A percentile compares a stretch with the other conserved stretches of the same genome.
Conservation (phyloP, 108 stramenopile genomes). For the Chaetoceros muelleri region DNA sequence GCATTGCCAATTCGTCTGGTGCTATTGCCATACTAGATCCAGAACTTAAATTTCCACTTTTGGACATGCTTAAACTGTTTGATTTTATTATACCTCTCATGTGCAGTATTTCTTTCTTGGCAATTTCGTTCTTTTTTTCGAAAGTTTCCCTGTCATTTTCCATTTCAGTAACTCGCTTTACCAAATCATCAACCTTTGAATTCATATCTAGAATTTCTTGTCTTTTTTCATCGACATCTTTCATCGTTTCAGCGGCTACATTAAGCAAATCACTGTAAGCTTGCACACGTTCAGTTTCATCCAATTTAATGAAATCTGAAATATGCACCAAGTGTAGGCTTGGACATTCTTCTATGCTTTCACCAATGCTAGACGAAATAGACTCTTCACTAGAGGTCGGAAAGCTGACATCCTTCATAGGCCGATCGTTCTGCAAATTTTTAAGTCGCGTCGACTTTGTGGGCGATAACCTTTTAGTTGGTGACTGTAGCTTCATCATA, state of each 20-base stretch:
- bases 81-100: not conserved
- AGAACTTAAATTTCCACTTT: not conserved
- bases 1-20: not conserved
- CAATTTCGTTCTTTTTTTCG: not conserved
- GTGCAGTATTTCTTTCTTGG: not conserved
- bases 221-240: not conserved
- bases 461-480: not conserved
- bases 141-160: not conserved
- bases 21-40: too few relatives aligned
- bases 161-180: not conserved
- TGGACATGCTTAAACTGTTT: not conserved
- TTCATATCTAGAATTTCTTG: constrained; percentile 1
- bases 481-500: not conserved
- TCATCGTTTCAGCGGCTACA: not conserved
- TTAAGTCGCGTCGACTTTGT: not conserved
- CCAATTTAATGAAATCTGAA: not conserved
- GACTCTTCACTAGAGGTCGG: not conserved
- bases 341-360: not conserved
- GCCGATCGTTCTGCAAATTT: not conserved
- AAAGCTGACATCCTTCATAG: not conserved
- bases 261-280: not conserved
- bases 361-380: not conserved
- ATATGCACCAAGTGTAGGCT: not conserved
- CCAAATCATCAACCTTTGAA: constrained; percentile 1
- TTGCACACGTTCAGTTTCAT: constrained; percentile 2